These are phyloP conservation scores for Gremmenia infestans DNA, from an alignment of 2,329 filamentous ascomycete species.

Conservation along the genomic window DNA sequence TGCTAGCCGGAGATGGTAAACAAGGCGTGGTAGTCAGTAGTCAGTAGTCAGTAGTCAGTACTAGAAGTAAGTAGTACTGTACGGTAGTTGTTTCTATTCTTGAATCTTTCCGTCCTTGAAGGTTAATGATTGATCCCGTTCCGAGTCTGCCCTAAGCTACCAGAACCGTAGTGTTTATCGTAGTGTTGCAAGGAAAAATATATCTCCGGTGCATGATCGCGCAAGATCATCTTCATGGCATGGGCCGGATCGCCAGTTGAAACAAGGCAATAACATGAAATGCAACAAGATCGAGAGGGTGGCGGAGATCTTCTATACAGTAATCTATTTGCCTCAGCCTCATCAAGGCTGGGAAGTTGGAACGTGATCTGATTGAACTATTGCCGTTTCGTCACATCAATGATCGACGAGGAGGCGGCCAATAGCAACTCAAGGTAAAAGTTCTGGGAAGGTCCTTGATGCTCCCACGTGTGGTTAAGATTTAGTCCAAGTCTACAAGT, in stretches of 20 bases:
- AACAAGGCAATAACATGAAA: slow-evolving; percentile 5
- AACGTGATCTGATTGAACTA: neutral
- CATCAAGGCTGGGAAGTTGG: slow-evolving; percentile 7
- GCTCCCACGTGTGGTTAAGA: neutral
- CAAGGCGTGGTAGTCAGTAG: no score
- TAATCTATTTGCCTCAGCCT: slow-evolving; percentile 12
- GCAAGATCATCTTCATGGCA: neutral
- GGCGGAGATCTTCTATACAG: slow-evolving; percentile 2
- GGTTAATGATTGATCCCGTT: no score
- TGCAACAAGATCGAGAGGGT: neutral
- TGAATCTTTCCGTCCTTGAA: no score
- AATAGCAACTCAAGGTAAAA: neutral
- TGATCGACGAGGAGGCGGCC: neutral
- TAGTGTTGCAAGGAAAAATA: no score
- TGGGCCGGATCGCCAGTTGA: slow-evolving; percentile 15
- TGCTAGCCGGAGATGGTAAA: no score
- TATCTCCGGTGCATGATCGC: neutral
- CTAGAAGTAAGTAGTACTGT: no score
- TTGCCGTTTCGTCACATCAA: slow-evolving; percentile 3
- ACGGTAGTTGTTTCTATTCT: no score
- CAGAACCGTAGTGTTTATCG: no score
- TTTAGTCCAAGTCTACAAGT: neutral
- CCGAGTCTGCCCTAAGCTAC: no score
- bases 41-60: no score
- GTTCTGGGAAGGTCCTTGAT: neutral